Evolutionary conservation across 1,284 basidiomycete species (phyloP), one percentile per base, ranked within the genome.

Genomic region (Fomitopsis palustris): DNA sequence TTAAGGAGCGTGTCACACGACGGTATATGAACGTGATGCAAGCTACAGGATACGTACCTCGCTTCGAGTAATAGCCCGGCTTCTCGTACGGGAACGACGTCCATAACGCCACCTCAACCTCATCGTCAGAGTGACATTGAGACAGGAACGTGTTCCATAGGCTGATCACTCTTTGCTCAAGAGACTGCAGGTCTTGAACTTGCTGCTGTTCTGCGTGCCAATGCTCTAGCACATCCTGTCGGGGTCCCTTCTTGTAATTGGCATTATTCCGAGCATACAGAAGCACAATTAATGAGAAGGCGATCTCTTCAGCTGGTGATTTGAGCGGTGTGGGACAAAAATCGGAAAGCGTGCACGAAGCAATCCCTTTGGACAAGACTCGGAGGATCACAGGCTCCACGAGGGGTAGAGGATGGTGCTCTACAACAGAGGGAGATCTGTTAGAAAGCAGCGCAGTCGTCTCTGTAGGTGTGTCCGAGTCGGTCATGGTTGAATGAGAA

Each of bases 241-340:
- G 41, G 27, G 45, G 14, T 9, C 33, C 27, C 17, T 21, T 21
- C 27, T 19, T 10, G 55, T n/a, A 42, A 25, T 19, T 47, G 59
- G 38, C 16, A 37, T 16, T 55, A 45, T 12, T 16, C 55, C 55
- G 55, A 29, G 68, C 47, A 21, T 65, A 63, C n/a, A 75, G 58
- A 12, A 72, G 61, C 9, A 72, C 69, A 19, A 73, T 61, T 2
- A 77, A 60, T n/a, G 65, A 54, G 57, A 73, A 75, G 0, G 74
- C 67, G 3, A 61, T 65, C 39, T 62, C 58, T 14, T 59, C 61
- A 1, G 65, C 45, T 23, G 42, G 58, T 41, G 58, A 29, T 10
- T 57, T 3, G 27, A 64, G 47, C 0, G 43, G 27, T 14, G 59
- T 31, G 29, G 68, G 67, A 56, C 62, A 66, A 35, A 67, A 59